Percentiles rank a stretch among this genome's conserved stretches.
Evolutionary conservation across 140 eudicot genomes (phyloP).

Genomic region (Stevia rebaudiana): DNA sequence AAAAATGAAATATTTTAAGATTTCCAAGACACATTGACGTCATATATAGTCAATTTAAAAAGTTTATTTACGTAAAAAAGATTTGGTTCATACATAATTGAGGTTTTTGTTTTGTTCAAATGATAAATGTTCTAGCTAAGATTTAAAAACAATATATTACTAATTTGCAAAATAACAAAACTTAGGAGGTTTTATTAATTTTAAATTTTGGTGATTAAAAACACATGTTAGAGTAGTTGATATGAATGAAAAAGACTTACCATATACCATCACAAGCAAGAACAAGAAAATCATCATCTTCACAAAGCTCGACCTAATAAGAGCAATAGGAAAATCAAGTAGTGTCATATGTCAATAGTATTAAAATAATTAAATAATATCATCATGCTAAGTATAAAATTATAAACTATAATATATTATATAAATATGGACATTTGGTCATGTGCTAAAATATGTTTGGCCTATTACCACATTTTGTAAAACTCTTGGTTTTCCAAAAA

Average conservation of each 20-base stretch:
- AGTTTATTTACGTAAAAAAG: no score
- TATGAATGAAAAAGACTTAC: constrained; percentile 37
- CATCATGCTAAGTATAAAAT: no score
- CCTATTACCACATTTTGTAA: no score
- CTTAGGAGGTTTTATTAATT: not conserved
- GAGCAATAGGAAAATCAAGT: constrained; percentile 9
- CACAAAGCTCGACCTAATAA: constrained; percentile 66
- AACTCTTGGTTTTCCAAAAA: constrained; percentile 9
- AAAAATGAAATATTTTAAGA: not conserved
- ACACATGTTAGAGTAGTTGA: not conserved
- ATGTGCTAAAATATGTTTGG: no score
- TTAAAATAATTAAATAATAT: no score
- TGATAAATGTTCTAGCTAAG: not conserved
- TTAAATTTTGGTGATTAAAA: not conserved
- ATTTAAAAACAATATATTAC: not conserved
- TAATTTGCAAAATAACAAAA: not conserved
- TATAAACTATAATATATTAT: no score
- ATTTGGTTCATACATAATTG: not conserved
- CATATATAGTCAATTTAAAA: no score
- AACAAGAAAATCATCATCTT: constrained; percentile 82
- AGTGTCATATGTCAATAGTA: constrained; percentile 16
- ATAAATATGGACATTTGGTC: no score
- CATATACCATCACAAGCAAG: constrained; percentile 97
- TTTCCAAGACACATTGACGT: not conserved
- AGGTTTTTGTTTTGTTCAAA: not conserved